These are phyloP conservation scores for Erythrobasidium yunnanense DNA, from an alignment of 768 basidiomycete species.

Conservation along the genomic window DNA sequence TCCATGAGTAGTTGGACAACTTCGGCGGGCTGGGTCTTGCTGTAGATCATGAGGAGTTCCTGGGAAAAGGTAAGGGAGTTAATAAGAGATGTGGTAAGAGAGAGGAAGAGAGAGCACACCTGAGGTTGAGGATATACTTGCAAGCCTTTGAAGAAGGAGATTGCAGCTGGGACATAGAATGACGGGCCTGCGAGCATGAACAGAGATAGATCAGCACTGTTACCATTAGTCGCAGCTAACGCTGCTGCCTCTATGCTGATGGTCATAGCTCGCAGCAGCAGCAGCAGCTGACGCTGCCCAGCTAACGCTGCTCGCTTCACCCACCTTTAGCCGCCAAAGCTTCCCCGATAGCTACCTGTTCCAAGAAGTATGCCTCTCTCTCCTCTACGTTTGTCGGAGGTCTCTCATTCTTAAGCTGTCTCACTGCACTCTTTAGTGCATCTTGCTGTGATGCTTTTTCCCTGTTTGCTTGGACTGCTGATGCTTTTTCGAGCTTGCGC, in stretches of 20 bases:
- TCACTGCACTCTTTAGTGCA: constrained; percentile 48
- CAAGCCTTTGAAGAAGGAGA: constrained; percentile 85
- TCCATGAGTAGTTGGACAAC: constrained; percentile 41
- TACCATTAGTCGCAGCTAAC: too few species aligned
- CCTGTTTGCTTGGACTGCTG: constrained; percentile 44
- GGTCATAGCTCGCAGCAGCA: too few species aligned
- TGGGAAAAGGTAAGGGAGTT: constrained; percentile 51
- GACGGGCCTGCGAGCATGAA: constrained; percentile 54
- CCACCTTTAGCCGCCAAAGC: constrained; percentile 63
- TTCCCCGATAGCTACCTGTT: constrained; percentile 77
- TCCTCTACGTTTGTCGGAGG: constrained; percentile 43
- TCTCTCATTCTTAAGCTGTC: constrained; percentile 55
- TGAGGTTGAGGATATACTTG: constrained; percentile 63
- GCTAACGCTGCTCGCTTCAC: constrained; percentile 36
- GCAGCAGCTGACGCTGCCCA: too few species aligned
- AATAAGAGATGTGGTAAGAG: background rate
- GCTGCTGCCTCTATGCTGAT: too few species aligned
- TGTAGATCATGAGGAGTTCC: constrained; percentile 87
- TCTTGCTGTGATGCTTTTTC: constrained; percentile 43
- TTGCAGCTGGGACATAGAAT: constrained; percentile 66
- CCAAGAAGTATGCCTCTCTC: constrained; percentile 83
- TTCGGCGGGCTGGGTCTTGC: constrained; percentile 71
- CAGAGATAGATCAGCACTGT: too few species aligned
- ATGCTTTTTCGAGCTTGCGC: constrained; percentile 67
- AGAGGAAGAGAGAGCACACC: background rate